phyloP scores from a whole-genome alignment of 768 basidiomycete genomes.

The Suillus placidus region DNA sequence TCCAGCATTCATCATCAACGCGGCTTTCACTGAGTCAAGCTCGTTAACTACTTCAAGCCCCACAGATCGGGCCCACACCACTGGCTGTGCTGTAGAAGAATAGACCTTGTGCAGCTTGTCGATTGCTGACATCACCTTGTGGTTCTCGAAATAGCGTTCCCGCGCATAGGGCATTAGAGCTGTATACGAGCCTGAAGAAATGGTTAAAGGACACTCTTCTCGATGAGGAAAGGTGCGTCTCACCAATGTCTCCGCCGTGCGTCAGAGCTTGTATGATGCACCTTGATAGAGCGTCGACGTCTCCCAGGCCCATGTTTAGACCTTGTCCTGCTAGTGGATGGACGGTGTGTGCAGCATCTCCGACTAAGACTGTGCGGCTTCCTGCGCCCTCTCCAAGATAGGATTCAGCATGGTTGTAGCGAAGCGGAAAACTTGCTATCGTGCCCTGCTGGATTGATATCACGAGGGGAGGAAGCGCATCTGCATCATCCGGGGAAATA shows the following conservation, averaged over 20 bases:
- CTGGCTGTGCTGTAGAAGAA: conserved; percentile 58
- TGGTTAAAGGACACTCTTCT: background rate
- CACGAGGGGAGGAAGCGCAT: conserved; percentile 75
- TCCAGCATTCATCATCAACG: conserved; percentile 83
- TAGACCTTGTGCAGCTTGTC: conserved; percentile 94
- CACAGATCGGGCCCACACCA: conserved; percentile 86
- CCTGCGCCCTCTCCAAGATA: conserved; percentile 78
- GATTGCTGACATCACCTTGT: conserved; percentile 77
- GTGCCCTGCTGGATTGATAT: conserved; percentile 69
- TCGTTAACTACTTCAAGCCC: conserved; percentile 94
- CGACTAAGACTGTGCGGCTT: conserved; percentile 82
- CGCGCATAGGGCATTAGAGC: conserved; percentile 76
- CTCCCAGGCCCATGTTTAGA: conserved; percentile 89
- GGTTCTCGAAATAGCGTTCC: conserved; percentile 84
- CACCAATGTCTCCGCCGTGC: conserved; percentile 84
- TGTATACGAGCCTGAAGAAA: conserved; percentile 64
- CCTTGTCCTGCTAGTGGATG: conserved; percentile 98
- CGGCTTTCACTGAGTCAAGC: conserved; percentile 77
- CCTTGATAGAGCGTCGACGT: conserved; percentile 72
- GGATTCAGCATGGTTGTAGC: conserved; percentile 81
- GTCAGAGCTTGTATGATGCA: conserved; percentile 60
- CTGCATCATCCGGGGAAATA: conserved; percentile 62
- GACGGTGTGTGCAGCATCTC: conserved; percentile 94
- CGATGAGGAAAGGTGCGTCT: conserved; percentile 23
- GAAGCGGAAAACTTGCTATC: conserved; percentile 88